Evolutionary conservation across 1,284 basidiomycete species (phyloP), one percentile per base, ranked within the genome.

Genomic region (Ganoderma sinense): DNA sequence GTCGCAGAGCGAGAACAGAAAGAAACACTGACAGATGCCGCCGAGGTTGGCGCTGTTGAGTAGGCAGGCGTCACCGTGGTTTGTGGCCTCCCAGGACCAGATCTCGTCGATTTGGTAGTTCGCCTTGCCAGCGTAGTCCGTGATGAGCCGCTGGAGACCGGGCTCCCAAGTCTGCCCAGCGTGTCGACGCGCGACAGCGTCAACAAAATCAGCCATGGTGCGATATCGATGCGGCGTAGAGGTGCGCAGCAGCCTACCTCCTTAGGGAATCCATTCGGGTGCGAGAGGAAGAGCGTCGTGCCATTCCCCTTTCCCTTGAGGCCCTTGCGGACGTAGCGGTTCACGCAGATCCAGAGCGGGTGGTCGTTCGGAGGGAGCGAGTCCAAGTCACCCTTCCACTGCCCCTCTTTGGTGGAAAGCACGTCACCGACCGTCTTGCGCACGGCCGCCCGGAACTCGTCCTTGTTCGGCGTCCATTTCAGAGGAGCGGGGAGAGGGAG

Each of bases 31-130:
- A 87, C 85, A 84, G 10, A 83, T 78, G 43, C 86, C 84, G 5
- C 87, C 86, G 0, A 90, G 77, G 6, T 78, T 78, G 0, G 81
- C 80, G 0, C 77, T 79, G 70, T 90, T 91, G 48, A 91, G 72
- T 18, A 87, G 76, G 0, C 82, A 84, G 4, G 86, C 80, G 55
- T 89, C 88, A 2, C 87, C 89, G 67, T 90, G 88, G 69, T 88
- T 85, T 4, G 84, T 81, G 58, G 85, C 84, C 75, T 91, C 89
- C 70, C 89, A 80, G 1, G 83, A 74, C 88, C 88, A 90, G 18
- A 90, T 82, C 73, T 91, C 89, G 64, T 87, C 83, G 13, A 91
- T 71, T 36, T 65, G 58, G 45, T 77, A 75, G 18, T 68, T 68
- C 8, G 72, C 65, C 0, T 66, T 31, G 0, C 62, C 58, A 6